Percentiles rank a stretch among this genome's conserved stretches.
Conservation (phyloP, 306 rosid genomes). For the Casuarina glauca region DNA sequence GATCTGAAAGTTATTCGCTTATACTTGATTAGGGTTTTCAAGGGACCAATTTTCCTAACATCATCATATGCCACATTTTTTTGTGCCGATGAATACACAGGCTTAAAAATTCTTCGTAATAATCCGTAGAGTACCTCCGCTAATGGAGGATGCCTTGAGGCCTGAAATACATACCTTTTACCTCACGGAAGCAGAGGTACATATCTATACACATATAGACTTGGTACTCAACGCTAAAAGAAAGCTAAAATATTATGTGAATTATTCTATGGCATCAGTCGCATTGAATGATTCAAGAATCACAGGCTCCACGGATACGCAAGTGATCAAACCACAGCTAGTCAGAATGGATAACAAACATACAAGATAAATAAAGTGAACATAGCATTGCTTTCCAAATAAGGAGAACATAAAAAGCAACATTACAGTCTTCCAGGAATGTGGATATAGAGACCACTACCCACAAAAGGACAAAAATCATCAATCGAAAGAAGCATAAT, state of each 20-base stretch:
- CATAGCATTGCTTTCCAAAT: neutral
- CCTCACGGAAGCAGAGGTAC: too few species aligned
- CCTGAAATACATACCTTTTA: neutral
- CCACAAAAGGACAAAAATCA: slow-evolving; percentile 7
- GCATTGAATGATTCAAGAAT: neutral
- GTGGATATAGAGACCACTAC: neutral
- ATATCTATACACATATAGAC: too few species aligned
- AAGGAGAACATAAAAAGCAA: neutral
- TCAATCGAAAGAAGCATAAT: slow-evolving; percentile 12
- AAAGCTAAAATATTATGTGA: too few species aligned
- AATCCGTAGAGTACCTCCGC: too few species aligned
- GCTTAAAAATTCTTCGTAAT: too few species aligned
- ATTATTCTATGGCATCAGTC: neutral
- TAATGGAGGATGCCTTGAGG: neutral
- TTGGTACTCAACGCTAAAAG: too few species aligned
- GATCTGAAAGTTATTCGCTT: too few species aligned
- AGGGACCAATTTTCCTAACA: too few species aligned
- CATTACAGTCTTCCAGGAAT: slow-evolving; percentile 5
- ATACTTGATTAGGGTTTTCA: too few species aligned
- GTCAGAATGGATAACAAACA: neutral
- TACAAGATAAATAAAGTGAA: neutral
- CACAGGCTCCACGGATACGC: neutral
- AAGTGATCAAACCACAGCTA: neutral
- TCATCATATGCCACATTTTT: too few species aligned
- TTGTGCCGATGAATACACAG: too few species aligned